These are phyloP conservation scores for Salix caprea DNA, from an alignment of 345 rosid genomes.

Conservation along the genomic window DNA sequence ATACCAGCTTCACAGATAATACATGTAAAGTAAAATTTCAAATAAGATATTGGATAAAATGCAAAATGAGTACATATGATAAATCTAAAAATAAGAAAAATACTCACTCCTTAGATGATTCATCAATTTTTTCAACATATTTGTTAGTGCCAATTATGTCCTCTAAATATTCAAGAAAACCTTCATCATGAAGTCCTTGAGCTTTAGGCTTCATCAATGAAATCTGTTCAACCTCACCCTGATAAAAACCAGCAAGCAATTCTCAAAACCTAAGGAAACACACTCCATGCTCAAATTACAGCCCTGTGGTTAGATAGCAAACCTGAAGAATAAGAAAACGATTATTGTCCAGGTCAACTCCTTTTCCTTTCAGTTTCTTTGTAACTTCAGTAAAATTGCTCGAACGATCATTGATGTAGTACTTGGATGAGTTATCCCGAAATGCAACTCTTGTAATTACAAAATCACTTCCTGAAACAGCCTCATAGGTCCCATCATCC, in stretches of 20 bases:
- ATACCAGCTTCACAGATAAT: neutral
- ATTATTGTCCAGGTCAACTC: conserved; percentile 94
- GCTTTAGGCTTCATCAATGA: conserved; percentile 97
- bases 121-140: conserved; percentile 89
- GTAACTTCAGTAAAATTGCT: conserved; percentile 98
- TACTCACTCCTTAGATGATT: conserved; percentile 73
- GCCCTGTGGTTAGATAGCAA: neutral
- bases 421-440: conserved; percentile 93
- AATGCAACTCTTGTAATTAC: conserved; percentile 85
- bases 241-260: conserved; percentile 22
- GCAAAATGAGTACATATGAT: conserved; percentile 4
- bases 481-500: conserved; percentile 82
- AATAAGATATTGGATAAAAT: neutral
- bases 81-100: neutral
- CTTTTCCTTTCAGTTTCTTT: conserved; percentile 81
- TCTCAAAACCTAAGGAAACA: neutral
- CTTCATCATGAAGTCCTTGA: conserved; percentile 98
- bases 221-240: conserved; percentile 99
- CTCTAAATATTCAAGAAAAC: conserved; percentile 93
- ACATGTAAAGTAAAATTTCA: neutral
- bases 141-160: conserved; percentile 94
- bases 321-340: conserved; percentile 99
- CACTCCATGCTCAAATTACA: neutral
- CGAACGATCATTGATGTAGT: conserved; percentile 67
- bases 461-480: conserved; percentile 88